phyloP scores from a whole-genome alignment of 176 grass and related monocot species.

The Neostapfia colusana region DNA sequence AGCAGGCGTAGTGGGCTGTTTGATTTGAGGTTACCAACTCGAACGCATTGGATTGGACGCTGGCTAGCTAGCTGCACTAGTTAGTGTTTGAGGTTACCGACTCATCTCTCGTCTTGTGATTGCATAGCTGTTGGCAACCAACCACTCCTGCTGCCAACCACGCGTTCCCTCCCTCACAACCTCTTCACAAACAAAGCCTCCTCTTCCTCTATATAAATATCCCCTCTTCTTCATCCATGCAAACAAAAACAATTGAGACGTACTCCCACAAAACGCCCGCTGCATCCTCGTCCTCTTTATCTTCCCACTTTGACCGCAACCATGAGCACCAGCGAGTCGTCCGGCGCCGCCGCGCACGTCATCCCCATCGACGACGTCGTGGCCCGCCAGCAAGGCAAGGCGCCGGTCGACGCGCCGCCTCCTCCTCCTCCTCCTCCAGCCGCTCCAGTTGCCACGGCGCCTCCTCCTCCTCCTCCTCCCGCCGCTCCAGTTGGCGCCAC shows the following conservation, averaged over 20 bases:
- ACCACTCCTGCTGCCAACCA: conserved; percentile 36
- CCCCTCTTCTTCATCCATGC: background rate
- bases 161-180: background rate
- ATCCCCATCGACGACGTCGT: conserved; percentile 54
- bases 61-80: background rate
- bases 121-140: conserved; percentile 42
- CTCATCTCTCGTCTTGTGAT: background rate
- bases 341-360: conserved; percentile 45
- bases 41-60: background rate
- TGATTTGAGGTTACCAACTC: background rate
- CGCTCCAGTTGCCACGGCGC: background rate
- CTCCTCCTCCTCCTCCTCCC: too few species aligned
- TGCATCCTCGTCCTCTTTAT: background rate
- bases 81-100: background rate
- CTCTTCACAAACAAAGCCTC: background rate
- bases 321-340: conserved; percentile 71
- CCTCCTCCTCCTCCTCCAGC: conserved; percentile 12
- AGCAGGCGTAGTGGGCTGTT: too few species aligned
- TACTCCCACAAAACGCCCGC: background rate
- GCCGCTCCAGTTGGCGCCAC: background rate
- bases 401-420: conserved; percentile 20
- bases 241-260: background rate
- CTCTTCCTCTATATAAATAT: conserved; percentile 25
- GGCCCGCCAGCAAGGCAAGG: conserved; percentile 43
- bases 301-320: background rate